Evolutionary conservation across 2,329 filamentous ascomycete species (phyloP).

Genomic region (Aspergillus sp.): DNA sequence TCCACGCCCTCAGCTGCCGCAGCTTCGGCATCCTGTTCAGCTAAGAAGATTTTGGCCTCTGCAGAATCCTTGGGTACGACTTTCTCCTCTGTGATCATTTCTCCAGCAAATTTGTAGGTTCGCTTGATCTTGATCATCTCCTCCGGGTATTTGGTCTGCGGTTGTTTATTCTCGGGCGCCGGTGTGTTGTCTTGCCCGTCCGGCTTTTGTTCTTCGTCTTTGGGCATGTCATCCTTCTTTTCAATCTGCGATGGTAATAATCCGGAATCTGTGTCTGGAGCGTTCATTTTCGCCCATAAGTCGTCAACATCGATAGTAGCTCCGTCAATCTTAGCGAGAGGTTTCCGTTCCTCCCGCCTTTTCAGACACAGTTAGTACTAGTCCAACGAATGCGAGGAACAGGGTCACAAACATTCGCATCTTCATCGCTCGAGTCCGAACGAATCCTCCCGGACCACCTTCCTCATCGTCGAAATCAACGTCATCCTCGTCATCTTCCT

Average conservation of each 20-base stretch:
- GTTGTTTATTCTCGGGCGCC: constrained; percentile 9
- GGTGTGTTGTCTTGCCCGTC: constrained; percentile 16
- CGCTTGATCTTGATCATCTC: constrained; percentile 56
- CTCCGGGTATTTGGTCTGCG: constrained; percentile 26
- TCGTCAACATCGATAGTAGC: constrained; percentile 57
- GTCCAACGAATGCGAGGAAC: not conserved
- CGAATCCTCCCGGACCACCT: constrained; percentile 50
- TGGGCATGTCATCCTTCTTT: constrained; percentile 14
- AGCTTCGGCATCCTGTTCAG: constrained; percentile 21
- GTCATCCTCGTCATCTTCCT: constrained; percentile 38
- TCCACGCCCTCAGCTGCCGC: constrained; percentile 16
- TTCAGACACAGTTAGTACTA: constrained; percentile 3
- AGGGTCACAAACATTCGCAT: constrained; percentile 40
- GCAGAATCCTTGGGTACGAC: constrained; percentile 53
- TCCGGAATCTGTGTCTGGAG: constrained; percentile 22
- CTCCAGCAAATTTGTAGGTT: constrained; percentile 58
- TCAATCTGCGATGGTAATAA: constrained; percentile 12
- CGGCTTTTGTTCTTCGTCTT: constrained; percentile 10
- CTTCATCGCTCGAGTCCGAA: constrained; percentile 55
- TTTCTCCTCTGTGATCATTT: constrained; percentile 55
- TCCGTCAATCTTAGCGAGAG: constrained; percentile 47
- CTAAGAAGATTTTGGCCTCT: constrained; percentile 55
- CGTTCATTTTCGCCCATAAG: constrained; percentile 54
- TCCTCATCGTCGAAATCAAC: constrained; percentile 38
- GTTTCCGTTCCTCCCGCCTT: constrained; percentile 49